A percentile compares a stretch with the other conserved stretches of the same genome.
These are phyloP conservation scores for Sarocladium oryzae DNA, from an alignment of 2,329 filamentous ascomycete species.

Conservation along the genomic window DNA sequence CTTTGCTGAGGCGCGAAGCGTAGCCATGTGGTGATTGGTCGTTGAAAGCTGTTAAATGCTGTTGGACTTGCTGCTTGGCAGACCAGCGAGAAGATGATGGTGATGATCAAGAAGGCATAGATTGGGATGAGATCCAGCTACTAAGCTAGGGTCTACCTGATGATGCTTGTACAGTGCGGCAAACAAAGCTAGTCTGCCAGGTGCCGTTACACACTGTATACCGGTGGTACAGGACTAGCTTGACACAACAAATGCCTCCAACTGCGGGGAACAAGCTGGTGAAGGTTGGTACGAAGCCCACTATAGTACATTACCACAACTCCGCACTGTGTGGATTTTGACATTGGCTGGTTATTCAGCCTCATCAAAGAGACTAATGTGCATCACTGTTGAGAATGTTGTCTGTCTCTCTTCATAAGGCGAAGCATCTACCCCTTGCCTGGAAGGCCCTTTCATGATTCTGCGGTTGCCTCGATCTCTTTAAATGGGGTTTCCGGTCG, in stretches of 20 bases:
- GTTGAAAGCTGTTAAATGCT: background rate
- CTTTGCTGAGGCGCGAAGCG: background rate
- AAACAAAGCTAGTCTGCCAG: too few species aligned
- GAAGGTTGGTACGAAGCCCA: too few species aligned
- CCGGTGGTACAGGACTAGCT: background rate
- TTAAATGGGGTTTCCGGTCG: too few species aligned
- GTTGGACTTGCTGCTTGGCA: background rate
- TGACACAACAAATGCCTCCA: background rate
- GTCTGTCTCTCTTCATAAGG: background rate
- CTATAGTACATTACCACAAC: too few species aligned
- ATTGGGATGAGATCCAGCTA: constrained; percentile 1
- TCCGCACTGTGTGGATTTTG: background rate
- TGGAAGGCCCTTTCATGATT: too few species aligned
- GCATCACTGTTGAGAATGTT: too few species aligned
- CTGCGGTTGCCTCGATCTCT: too few species aligned
- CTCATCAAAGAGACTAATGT: constrained; percentile 4
- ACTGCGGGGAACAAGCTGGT: background rate
- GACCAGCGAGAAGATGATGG: background rate
- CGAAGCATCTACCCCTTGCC: too few species aligned
- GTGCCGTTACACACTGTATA: background rate
- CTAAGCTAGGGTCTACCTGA: background rate
- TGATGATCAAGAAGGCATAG: background rate
- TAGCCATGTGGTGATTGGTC: background rate
- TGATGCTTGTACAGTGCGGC: background rate
- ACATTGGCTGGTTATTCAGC: background rate